Evolutionary conservation across 306 rosid species (phyloP).

Genomic region (Prunus salicina): DNA sequence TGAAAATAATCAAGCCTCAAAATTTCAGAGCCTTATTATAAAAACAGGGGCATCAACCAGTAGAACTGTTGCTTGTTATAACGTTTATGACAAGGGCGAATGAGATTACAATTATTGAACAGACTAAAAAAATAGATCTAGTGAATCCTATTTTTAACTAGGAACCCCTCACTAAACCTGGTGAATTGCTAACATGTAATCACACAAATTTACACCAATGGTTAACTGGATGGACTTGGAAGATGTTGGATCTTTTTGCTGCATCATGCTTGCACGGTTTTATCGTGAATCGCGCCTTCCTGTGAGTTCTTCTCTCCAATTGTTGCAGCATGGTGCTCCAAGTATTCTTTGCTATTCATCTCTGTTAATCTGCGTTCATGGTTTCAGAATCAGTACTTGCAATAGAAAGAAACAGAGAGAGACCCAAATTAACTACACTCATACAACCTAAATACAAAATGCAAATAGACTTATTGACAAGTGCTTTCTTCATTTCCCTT

Average conservation of each 20-base stretch:
- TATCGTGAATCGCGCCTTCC: neutral
- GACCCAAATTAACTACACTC: neutral
- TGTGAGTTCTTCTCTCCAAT: slow-evolving; percentile 41
- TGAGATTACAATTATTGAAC: neutral
- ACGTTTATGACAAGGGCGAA: neutral
- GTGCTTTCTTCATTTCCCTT: neutral
- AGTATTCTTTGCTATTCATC: slow-evolving; percentile 86
- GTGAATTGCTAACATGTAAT: neutral
- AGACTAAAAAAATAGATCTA: neutral
- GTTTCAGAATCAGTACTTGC: slow-evolving; percentile 14
- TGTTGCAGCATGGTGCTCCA: slow-evolving; percentile 70
- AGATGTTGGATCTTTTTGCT: neutral
- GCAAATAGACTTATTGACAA: neutral
- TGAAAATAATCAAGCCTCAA: neutral
- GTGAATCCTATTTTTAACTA: neutral
- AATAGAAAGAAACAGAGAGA: neutral
- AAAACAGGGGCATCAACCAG: no score
- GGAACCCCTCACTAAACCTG: neutral
- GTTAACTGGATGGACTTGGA: neutral
- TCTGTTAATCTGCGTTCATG: slow-evolving; percentile 74
- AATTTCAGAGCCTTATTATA: neutral
- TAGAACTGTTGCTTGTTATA: neutral
- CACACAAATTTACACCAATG: neutral
- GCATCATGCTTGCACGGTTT: slow-evolving; percentile 8
- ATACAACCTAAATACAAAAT: neutral